Evolutionary conservation across 352 stramenopile species (phyloP), one percentile per base, ranked within the genome.

Genomic region (Pythium sp.): DNA sequence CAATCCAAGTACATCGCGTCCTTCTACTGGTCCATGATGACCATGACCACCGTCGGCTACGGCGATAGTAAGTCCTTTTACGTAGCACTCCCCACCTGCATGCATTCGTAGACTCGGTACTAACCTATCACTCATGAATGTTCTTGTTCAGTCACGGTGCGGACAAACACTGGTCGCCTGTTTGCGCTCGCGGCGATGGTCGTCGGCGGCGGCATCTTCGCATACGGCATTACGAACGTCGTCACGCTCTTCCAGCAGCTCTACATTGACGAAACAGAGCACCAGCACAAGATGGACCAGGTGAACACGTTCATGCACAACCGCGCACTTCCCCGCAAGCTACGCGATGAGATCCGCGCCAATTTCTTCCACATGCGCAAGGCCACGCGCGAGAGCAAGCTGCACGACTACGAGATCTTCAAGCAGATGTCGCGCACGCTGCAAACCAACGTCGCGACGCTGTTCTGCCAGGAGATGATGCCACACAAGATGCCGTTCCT

Each of bases 11-110:
- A 93, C 66, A 83, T 94, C 22, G 84, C 87, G 9, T 74, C 87
- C 2, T 91, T 90, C n/a, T 94, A 94, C 74, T 92, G 84, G 87
- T 84, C 87, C 26, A 93, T 94, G 75, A 94, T 92, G 87, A 94
- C 87, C 0, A 89, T 94, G 75, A 88, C 86, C 11, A 92, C 86
- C 0, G 84, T 92, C 30, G 86, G 86, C 64, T 93, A 92, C 60
- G 86, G 86, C 20, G 86, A 93, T 58, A 76, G 84, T 92, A 83
- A 64, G 32, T 38, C 32, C 30, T 32, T 81, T 49, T 8, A 8
- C 67, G 49, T 20, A 47, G 5, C 34, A 26, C 6, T 8, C 30
- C 24, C 12, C 12, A 38, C 32, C 8, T 11, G 9, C 32, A 38
- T 5, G 32, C 32, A 38, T 38, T 53, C 5, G 47, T 58, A 58